Evolutionary conservation across 768 basidiomycete genomes (phyloP), one percentile per base, ranked within the genome.

Genomic region (Russula olivacea): DNA sequence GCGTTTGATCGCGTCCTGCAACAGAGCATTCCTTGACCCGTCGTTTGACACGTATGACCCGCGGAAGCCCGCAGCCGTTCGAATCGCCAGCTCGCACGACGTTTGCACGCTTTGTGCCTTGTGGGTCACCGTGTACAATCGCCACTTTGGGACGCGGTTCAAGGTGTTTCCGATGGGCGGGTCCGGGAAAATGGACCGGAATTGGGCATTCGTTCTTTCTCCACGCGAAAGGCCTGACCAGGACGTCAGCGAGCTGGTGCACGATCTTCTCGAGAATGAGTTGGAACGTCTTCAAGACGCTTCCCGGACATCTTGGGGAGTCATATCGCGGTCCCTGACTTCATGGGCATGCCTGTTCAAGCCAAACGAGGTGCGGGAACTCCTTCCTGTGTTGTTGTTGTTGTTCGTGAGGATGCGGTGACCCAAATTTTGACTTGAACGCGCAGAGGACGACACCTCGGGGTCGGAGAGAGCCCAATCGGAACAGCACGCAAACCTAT

Each of bases 71-170:
- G 63, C 63, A 4, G 40, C 53, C 23, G 53, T 64, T 8, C 63
- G 58, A 15, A 64, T 64, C 25, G 63, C 53, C 32, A 64, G 63
- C 41, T 64, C 63, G 17, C 63, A 64, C 59, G 63, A 64, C 49
- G 54, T 64, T 49, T 55, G 53, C 54, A 45, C 63, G 41, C 63
- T 64, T 15, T 64, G 63, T 34, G 63, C 63, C 8, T 5, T 64
- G n/a, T 64, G 63, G 63, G 58, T 64, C 48, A 55, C 58, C 53
- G 58, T 52, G 41, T 60, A 60, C 63, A 64, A 64, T 30, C 63
- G 54, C n/a, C 47, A 60, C 19, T 64, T 60, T n/a, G 58, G 63
- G 40, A 51, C 58, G 2, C 63, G 63, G 30, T 64, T 60, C 59
- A 64, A 55, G 58, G 63, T 64, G 48, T 56, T 21, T 34, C 63